phyloP scores from a whole-genome alignment of 306 rosid genomes.

The Cicer pinnatifidum region DNA sequence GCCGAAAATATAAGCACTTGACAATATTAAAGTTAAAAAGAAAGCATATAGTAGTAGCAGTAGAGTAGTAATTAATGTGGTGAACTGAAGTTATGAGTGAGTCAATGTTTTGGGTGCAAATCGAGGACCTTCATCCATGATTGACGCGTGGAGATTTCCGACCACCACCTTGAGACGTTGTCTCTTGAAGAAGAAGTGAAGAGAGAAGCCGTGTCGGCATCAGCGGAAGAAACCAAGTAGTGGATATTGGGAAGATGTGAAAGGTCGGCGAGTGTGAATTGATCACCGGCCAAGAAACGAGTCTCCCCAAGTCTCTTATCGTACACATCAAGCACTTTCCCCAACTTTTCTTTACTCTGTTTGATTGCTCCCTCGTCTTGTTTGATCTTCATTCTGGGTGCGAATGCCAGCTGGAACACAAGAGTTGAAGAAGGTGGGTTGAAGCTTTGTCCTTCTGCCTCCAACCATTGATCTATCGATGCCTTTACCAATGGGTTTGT shows the following conservation, averaged over 20 bases:
- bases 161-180: conserved; percentile 84
- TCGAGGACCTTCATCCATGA: conserved; percentile 71
- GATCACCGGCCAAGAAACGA: conserved; percentile 72
- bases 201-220: conserved; percentile 43
- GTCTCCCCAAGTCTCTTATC: conserved; percentile 65
- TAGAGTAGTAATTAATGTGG: background rate
- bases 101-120: conserved; percentile 48
- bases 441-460: conserved; percentile 82
- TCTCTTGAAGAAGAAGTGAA: conserved; percentile 53
- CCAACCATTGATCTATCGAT: conserved; percentile 85
- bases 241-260: conserved; percentile 85
- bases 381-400: conserved; percentile 76
- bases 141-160: conserved; percentile 66
- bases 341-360: conserved; percentile 62
- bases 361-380: conserved; percentile 61
- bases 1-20: no score
- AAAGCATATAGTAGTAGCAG: background rate
- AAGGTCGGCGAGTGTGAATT: conserved; percentile 84
- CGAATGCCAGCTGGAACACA: conserved; percentile 82
- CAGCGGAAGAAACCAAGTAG: conserved; percentile 52
- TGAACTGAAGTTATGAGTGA: background rate
- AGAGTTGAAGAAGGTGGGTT: conserved; percentile 68
- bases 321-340: conserved; percentile 72
- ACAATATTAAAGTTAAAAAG: background rate
- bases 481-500: conserved; percentile 66